Evolutionary conservation across 768 basidiomycete genomes (phyloP).

Genomic region (Tylopilus intermedius): DNA sequence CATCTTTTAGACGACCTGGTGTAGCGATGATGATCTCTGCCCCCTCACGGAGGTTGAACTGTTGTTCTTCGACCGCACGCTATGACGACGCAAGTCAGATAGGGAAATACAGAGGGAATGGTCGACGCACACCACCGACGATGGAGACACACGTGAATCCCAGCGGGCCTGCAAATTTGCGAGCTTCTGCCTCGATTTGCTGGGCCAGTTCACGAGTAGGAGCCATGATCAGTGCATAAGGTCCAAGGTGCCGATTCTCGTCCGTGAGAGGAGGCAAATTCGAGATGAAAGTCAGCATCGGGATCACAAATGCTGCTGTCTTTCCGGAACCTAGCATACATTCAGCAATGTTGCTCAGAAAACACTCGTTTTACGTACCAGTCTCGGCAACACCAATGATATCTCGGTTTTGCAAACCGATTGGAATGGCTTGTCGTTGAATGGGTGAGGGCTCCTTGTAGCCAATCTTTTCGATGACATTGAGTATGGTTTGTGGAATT

Average conservation of each 20-base stretch:
- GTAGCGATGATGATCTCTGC: slow-evolving; percentile 99
- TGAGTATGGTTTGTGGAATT: slow-evolving; percentile 75
- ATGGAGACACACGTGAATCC: slow-evolving; percentile 96
- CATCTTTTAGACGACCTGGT: slow-evolving; percentile 96
- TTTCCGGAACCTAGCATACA: slow-evolving; percentile 81
- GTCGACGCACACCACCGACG: slow-evolving; percentile 76
- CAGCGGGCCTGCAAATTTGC: slow-evolving; percentile 85
- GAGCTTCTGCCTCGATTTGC: slow-evolving; percentile 90
- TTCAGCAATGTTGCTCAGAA: neutral
- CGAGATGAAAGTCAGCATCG: slow-evolving; percentile 93
- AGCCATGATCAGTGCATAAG: slow-evolving; percentile 87
- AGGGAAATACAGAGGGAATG: neutral
- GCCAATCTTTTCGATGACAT: slow-evolving; percentile 84
- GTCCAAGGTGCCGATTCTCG: slow-evolving; percentile 90
- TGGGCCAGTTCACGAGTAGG: slow-evolving; percentile 99
- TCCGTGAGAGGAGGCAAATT: slow-evolving; percentile 82
- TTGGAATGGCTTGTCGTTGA: slow-evolving; percentile 98
- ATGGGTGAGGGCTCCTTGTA: slow-evolving; percentile 98
- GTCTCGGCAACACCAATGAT: slow-evolving; percentile 99
- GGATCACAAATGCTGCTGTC: slow-evolving; percentile 97
- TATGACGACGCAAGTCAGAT: slow-evolving; percentile 28
- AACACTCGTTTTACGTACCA: slow-evolving; percentile 43
- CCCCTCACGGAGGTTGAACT: slow-evolving; percentile 95
- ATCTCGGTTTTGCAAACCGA: slow-evolving; percentile 93
- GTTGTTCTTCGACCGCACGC: slow-evolving; percentile 95